These are phyloP conservation scores for Phylloboletellus chloephorus DNA, from an alignment of 1,284 basidiomycete genomes.

Conservation along the genomic window DNA sequence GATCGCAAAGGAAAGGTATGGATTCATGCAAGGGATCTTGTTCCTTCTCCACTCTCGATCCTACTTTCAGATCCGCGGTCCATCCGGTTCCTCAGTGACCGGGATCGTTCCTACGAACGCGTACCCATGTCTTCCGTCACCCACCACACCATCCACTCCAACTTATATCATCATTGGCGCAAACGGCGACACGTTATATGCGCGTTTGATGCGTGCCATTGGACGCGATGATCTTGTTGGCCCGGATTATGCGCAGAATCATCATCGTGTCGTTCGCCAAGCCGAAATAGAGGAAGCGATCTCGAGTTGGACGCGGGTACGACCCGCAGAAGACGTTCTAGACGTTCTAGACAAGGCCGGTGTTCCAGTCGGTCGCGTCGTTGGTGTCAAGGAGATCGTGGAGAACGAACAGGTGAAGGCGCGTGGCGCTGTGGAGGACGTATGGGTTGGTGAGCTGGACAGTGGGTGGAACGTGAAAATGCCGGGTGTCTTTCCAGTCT, in stretches of 20 bases:
- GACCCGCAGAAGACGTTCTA: conserved; percentile 42
- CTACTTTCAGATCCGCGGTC: conserved; percentile 49
- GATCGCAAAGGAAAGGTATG: conserved; percentile 60
- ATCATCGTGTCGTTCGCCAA: conserved; percentile 53
- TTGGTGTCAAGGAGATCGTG: conserved; percentile 55
- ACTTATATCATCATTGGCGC: conserved; percentile 65
- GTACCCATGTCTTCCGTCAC: conserved; percentile 54
- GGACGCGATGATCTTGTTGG: conserved; percentile 55
- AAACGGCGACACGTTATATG: conserved; percentile 65
- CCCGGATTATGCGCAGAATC: conserved; percentile 52
- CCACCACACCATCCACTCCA: conserved; percentile 37
- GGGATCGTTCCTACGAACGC: conserved; percentile 71
- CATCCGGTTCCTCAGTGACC: conserved; percentile 67
- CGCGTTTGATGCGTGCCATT: conserved; percentile 56
- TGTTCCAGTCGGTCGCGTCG: conserved; percentile 60
- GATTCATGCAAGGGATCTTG: not conserved
- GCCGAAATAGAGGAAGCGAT: conserved; percentile 60
- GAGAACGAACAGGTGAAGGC: conserved; percentile 51
- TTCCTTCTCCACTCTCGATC: not conserved
- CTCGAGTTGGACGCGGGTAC: conserved; percentile 48
- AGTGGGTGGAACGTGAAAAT: conserved; percentile 60
- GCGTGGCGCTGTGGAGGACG: conserved; percentile 54
- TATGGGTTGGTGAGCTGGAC: conserved; percentile 43
- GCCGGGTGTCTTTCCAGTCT: conserved; percentile 53
- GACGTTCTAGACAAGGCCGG: conserved; percentile 39